Evolutionary conservation across 176 grass and related monocot species (phyloP).

Genomic region (Metroxylon sagu): DNA sequence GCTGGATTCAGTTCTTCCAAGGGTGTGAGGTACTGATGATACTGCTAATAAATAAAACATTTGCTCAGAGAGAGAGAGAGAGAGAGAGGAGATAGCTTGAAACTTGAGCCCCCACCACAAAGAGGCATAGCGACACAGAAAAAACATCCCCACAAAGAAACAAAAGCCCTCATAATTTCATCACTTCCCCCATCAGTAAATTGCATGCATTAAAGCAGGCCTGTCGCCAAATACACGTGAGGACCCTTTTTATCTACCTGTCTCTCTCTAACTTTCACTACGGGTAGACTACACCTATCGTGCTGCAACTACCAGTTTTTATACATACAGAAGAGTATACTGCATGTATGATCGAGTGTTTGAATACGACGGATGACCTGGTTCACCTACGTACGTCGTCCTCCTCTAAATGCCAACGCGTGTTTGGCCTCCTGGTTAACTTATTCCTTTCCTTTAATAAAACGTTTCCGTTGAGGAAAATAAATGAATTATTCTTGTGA

Average conservation of each 20-base stretch:
- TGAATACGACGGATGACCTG: too few relatives aligned
- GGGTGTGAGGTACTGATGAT: too few relatives aligned
- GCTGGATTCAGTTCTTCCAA: too few relatives aligned
- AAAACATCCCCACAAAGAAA: conserved; percentile 23
- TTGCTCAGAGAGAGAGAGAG: not conserved
- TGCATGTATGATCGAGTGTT: too few relatives aligned
- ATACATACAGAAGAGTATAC: too few relatives aligned
- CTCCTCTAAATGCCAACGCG: not conserved
- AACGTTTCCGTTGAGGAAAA: not conserved
- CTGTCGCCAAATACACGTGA: conserved; percentile 22
- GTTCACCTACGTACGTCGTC: too few relatives aligned
- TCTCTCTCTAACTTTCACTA: not conserved
- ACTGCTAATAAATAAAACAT: too few relatives aligned
- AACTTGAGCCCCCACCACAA: not conserved
- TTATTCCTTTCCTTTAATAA: not conserved
- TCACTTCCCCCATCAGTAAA: conserved; percentile 11
- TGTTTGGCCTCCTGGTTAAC: not conserved
- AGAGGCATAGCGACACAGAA: conserved; percentile 1
- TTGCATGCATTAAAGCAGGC: conserved; percentile 22
- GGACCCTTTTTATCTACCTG: not conserved
- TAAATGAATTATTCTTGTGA: too few relatives aligned
- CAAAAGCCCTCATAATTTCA: conserved; percentile 25
- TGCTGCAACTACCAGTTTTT: not conserved
- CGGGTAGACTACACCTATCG: not conserved
- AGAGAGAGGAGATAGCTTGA: not conserved